Base-by-base conservation (phyloP, 2,329 filamentous ascomycete species). In the Ascomycota sp. region DNA sequence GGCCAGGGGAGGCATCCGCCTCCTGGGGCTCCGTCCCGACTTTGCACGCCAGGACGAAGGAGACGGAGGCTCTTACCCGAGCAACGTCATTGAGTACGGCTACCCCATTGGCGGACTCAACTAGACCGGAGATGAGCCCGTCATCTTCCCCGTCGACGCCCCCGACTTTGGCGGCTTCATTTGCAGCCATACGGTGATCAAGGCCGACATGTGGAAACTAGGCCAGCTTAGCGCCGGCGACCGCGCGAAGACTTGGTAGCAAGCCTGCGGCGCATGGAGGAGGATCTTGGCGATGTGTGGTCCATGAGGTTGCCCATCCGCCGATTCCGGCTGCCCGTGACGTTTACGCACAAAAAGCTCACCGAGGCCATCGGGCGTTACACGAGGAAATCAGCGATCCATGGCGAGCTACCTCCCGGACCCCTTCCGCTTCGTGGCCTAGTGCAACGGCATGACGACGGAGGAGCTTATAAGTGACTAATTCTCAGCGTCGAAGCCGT, bases 151-250 rank as follows among this genome's bases (percentile, higher is more conserved):
- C 0, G 52, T 63, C 5, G 69, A 74, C 40, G 59, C 58, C 30
- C 69, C 69, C 0, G 66, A 71, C 36, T 60, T 73, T 33, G 69
- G 69, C 6, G 69, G 69, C 0, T 71, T 74, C 34, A 54, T 69
- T n/a, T 46, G 44, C 25, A 43, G 42, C 5, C 39, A 40, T 4
- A 47, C 45, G 0, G 39, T 53, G 6, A 39, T 40, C 23, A 41
- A 41, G 4, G 48, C 45, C 2, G 48, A 53, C 15, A 33, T 52
- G 31, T 53, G 48, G 46, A 52, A 50, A 34, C 30, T 53, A 2
- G 51, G 50, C 4, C 49, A 50, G 32, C 39, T 53, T 2, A 46
- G 41, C 12, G 41, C 50, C 0, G 50, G 51, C 1, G 42, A 48
- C 20, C 30, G 24, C 28, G 20, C 8, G 20, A 23, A 7, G 28